Percentiles rank a stretch among this genome's conserved stretches.
Conservation (phyloP, 805 yeast species). For the Yarrowia sp. region DNA sequence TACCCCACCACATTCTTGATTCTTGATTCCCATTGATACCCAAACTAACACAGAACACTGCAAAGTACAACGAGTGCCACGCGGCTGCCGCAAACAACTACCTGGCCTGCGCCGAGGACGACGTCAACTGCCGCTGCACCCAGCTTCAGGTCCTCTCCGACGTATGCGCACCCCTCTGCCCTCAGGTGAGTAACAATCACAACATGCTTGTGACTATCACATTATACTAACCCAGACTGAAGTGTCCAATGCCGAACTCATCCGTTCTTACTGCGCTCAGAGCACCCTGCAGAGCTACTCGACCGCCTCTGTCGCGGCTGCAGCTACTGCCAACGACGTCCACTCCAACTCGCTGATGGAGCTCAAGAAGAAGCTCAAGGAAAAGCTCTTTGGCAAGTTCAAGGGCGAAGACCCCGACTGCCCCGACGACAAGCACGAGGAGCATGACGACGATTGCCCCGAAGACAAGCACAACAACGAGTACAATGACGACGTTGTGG, state of each 20-base stretch:
- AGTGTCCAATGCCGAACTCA: slow-evolving; percentile 12
- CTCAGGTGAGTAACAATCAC: background rate
- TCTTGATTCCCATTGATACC: background rate
- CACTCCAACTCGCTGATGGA: slow-evolving; percentile 21
- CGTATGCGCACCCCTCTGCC: slow-evolving; percentile 10
- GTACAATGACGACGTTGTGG: background rate
- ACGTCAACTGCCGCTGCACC: slow-evolving; percentile 17
- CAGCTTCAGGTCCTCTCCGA: slow-evolving; percentile 2
- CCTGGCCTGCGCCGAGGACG: slow-evolving; percentile 12
- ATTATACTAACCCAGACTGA: slow-evolving; percentile 13
- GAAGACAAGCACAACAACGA: slow-evolving; percentile 6
- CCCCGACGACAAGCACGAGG: slow-evolving; percentile 21
- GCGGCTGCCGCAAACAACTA: slow-evolving; percentile 10
- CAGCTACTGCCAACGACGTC: background rate
- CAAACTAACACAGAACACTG: slow-evolving; percentile 21
- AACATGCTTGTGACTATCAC: background rate
- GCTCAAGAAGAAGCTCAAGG: slow-evolving; percentile 19
- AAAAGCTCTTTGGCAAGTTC: slow-evolving; percentile 15
- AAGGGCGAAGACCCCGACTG: slow-evolving; percentile 15
- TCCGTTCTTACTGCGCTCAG: slow-evolving; percentile 9
- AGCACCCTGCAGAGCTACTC: background rate
- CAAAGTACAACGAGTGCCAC: slow-evolving; percentile 23
- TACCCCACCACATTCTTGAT: background rate
- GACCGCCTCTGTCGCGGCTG: slow-evolving; percentile 2
- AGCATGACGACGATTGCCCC: slow-evolving; percentile 16